These are phyloP conservation scores for Cystofilobasidium ferigula DNA, from an alignment of 768 basidiomycete species.

Conservation along the genomic window DNA sequence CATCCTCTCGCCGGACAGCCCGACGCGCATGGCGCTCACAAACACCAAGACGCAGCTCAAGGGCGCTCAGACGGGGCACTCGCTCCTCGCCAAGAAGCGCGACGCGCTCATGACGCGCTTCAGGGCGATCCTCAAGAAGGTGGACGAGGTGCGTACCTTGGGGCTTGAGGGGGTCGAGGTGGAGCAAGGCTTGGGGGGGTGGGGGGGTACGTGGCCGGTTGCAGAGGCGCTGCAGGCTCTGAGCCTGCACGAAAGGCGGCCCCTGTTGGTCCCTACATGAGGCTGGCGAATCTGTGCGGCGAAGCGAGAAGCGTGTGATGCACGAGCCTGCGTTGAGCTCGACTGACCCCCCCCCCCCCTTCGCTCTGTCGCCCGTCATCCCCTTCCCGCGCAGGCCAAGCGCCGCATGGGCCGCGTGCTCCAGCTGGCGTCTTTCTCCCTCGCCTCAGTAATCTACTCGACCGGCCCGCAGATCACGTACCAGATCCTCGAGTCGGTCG, in stretches of 20 bases:
- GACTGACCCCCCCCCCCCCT: not conserved
- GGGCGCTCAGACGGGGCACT: conserved; percentile 80
- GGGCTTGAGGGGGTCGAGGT: not conserved
- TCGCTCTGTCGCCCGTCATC: not conserved
- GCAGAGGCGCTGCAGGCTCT: no score
- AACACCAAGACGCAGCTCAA: conserved; percentile 51
- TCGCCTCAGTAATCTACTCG: conserved; percentile 96
- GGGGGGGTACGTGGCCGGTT: not conserved
- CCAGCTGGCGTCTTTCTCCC: conserved; percentile 96
- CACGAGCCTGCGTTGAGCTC: not conserved
- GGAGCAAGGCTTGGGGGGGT: not conserved
- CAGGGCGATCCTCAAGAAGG: conserved; percentile 83
- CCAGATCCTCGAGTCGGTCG: conserved; percentile 82
- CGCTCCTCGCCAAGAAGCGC: conserved; percentile 89
- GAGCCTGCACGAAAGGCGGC: no score
- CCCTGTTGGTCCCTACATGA: no score
- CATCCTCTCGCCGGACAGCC: conserved; percentile 42
- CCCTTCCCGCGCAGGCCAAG: conserved; percentile 57
- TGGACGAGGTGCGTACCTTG: conserved; percentile 71
- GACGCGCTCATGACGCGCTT: conserved; percentile 94
- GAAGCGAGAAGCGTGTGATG: no score
- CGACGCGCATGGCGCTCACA: conserved; percentile 92
- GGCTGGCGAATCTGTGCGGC: no score
- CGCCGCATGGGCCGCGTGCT: conserved; percentile 98
- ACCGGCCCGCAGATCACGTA: conserved; percentile 90